Evolutionary conservation across 148 eudicot species (phyloP).

Genomic region (Rhododendron kiyosumense): DNA sequence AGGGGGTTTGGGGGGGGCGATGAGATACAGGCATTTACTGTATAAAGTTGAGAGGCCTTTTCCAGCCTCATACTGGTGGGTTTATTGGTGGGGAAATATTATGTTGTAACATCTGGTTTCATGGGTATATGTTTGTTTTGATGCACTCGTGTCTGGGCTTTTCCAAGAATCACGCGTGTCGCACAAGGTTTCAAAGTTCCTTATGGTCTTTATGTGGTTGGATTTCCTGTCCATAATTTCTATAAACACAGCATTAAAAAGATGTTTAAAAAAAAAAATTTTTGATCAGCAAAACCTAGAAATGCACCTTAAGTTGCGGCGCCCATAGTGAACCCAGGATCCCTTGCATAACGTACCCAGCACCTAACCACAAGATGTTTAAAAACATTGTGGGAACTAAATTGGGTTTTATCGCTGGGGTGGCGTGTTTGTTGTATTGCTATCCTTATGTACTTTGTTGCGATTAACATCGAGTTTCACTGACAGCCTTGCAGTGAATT

Average conservation of each 20-base stretch:
- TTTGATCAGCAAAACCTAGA: no score
- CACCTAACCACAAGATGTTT: no score
- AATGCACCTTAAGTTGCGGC: no score
- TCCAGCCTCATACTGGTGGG: neutral
- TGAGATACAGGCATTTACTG: neutral
- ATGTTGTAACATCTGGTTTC: neutral
- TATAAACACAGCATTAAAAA: neutral
- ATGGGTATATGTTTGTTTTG: neutral
- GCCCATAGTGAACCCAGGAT: no score
- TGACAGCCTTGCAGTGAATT: neutral
- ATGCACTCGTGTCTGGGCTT: neutral
- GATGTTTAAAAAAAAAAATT: neutral
- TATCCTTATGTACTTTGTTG: neutral
- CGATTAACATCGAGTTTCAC: neutral
- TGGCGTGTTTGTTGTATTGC: neutral
- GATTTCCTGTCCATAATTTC: neutral
- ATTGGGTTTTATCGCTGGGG: neutral
- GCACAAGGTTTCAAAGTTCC: neutral
- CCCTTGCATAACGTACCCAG: no score
- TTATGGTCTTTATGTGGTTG: neutral
- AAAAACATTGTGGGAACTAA: neutral
- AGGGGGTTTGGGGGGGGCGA: neutral
- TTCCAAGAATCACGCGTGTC: neutral
- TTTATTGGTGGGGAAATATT: neutral
- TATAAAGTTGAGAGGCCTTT: neutral